Conservation (phyloP, 768 basidiomycete species). For the Chalciporus piperatus region DNA sequence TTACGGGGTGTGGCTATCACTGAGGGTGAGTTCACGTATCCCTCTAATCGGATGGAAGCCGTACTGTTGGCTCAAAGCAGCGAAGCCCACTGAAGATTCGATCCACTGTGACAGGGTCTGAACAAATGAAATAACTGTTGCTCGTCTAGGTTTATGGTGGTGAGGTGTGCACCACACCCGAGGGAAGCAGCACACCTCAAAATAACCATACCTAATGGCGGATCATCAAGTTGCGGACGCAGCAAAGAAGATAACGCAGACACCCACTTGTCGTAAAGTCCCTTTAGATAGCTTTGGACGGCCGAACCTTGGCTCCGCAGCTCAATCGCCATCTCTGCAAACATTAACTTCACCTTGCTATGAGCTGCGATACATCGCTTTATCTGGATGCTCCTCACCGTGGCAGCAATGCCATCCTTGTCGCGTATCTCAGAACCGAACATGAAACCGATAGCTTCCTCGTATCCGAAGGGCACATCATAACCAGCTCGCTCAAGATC, state of each 20-base stretch:
- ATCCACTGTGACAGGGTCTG: conserved; percentile 62
- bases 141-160: conserved; percentile 48
- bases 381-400: conserved; percentile 39
- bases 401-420: conserved; percentile 85
- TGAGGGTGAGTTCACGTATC: background rate
- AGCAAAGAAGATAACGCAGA: background rate
- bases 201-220: conserved; percentile 64
- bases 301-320: conserved; percentile 53
- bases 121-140: conserved; percentile 81
- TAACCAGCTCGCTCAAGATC: conserved; percentile 62
- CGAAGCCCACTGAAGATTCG: conserved; percentile 68
- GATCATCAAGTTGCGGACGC: background rate
- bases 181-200: conserved; percentile 46
- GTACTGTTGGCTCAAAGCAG: conserved; percentile 44
- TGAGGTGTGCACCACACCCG: background rate
- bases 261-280: conserved; percentile 57
- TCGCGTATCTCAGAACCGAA: conserved; percentile 76
- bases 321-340: conserved; percentile 61
- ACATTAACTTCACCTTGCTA: conserved; percentile 46
- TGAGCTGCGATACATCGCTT: conserved; percentile 1
- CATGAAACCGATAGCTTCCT: conserved; percentile 93
- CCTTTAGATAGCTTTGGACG: conserved; percentile 55
- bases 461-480: conserved; percentile 79
- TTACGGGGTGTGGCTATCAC: conserved; percentile 17
- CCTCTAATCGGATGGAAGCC: conserved; percentile 1